Percentiles rank a stretch among this genome's conserved stretches.
phyloP scores from a whole-genome alignment of 352 stramenopile genomes.

The Phytophthora colocasiae region DNA sequence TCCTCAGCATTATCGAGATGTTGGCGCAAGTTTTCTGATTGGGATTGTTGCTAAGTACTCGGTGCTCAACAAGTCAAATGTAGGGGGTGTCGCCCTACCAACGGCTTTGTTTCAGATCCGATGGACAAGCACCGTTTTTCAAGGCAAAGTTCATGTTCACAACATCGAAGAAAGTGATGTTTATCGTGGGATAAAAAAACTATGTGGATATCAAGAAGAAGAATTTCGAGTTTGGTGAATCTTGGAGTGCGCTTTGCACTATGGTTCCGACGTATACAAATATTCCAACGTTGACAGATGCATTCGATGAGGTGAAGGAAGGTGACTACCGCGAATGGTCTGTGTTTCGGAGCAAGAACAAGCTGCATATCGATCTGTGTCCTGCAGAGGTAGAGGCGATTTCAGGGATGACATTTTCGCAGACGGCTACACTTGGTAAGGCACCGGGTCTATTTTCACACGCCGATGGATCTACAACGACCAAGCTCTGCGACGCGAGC shows the following conservation, averaged over 20 bases:
- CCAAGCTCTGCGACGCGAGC: not conserved
- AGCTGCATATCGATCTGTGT: not conserved
- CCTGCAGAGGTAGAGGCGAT: conserved; percentile 3
- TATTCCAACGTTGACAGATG: not conserved
- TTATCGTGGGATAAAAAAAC: conserved; percentile 1
- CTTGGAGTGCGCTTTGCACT: conserved; percentile 3
- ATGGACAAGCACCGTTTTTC: conserved; percentile 10
- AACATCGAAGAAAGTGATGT: conserved; percentile 1
- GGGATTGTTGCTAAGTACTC: not conserved
- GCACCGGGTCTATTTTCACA: not conserved
- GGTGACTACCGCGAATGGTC: not conserved
- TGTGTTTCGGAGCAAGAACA: not conserved
- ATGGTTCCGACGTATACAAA: conserved; percentile 2
- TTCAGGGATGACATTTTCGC: conserved; percentile 7
- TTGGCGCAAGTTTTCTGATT: not conserved
- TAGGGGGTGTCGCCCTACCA: not conserved
- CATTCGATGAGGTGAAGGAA: conserved; percentile 5
- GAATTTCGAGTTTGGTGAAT: conserved; percentile 1
- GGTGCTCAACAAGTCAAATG: not conserved
- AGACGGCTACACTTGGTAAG: not conserved
- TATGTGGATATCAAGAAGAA: not conserved
- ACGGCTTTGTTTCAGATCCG: not conserved
- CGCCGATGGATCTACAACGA: conserved; percentile 2
- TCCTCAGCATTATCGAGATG: not conserved
- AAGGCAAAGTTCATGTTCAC: not conserved